Conservation (phyloP, 2,329 filamentous ascomycete genomes). For the Metarhizium robertsii region DNA sequence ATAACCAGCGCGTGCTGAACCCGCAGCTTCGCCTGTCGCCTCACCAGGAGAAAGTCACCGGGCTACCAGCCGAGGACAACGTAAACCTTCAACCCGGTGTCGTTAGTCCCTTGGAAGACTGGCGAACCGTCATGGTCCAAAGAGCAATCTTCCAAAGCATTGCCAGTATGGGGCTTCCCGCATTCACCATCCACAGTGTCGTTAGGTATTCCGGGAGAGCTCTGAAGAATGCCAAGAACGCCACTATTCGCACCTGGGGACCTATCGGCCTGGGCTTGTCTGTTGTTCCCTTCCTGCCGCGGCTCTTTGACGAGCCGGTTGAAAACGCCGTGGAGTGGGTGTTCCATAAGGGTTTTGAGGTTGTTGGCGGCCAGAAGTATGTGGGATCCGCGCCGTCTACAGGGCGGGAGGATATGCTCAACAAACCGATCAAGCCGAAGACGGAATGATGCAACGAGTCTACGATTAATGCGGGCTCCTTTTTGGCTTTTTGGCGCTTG, state of each 20-base stretch:
- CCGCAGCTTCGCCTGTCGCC: constrained; percentile 51
- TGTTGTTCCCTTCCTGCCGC: constrained; percentile 74
- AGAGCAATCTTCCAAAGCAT: constrained; percentile 82
- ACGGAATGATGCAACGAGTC: constrained; percentile 23
- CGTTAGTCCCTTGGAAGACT: constrained; percentile 75
- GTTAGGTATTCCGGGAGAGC: constrained; percentile 81
- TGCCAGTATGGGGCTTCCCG: constrained; percentile 88
- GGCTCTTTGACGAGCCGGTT: constrained; percentile 83
- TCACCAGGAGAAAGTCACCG: constrained; percentile 38
- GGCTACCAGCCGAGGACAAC: constrained; percentile 27
- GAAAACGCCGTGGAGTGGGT: constrained; percentile 84
- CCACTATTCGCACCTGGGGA: constrained; percentile 68
- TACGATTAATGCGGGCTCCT: background rate
- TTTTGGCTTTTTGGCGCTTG: constrained; percentile 7
- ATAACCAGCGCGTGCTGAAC: constrained; percentile 68
- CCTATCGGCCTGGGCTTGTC: constrained; percentile 78
- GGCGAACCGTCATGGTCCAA: constrained; percentile 82
- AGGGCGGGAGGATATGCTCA: constrained; percentile 35
- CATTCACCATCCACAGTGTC: constrained; percentile 87
- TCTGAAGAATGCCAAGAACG: constrained; percentile 75
- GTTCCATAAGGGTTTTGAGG: constrained; percentile 74
- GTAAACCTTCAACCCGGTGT: constrained; percentile 26
- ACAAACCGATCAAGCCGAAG: constrained; percentile 35
- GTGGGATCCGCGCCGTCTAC: constrained; percentile 46
- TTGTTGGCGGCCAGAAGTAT: constrained; percentile 53